Evolutionary conservation across 805 yeast species (phyloP).

Genomic region (Candida awuae): DNA sequence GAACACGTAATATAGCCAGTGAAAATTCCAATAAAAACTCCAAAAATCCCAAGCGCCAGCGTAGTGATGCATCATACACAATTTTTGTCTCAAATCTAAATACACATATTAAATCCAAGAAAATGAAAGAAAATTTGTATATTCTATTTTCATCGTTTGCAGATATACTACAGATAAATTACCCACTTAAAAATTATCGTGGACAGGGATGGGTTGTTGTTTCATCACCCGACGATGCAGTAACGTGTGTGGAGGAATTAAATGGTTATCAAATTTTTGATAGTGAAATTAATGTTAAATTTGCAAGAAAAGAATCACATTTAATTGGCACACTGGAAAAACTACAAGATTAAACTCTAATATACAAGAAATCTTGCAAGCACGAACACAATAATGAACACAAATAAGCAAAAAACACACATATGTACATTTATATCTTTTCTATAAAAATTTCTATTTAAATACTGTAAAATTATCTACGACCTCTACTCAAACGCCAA

Average conservation of each 20-base stretch:
- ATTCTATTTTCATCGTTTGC: conserved; percentile 56
- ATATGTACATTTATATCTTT: no score
- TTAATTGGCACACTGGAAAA: conserved; percentile 11
- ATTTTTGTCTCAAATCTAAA: conserved; percentile 53
- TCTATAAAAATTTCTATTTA: not conserved
- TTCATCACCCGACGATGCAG: conserved; percentile 41
- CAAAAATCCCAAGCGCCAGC: conserved; percentile 7
- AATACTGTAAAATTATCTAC: conserved; percentile 15
- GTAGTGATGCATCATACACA: conserved; percentile 29
- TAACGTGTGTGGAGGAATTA: conserved; percentile 39
- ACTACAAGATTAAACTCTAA: not conserved
- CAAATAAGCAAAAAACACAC: no score
- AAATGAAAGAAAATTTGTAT: conserved; percentile 47
- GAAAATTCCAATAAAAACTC: not conserved
- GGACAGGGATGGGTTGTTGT: conserved; percentile 65
- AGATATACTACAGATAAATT: conserved; percentile 47
- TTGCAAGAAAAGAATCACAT: conserved; percentile 30
- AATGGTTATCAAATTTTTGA: conserved; percentile 46
- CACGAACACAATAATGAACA: no score
- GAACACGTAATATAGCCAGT: conserved; percentile 2
- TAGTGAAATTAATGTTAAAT: conserved; percentile 40
- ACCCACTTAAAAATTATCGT: conserved; percentile 37
- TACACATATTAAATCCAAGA: conserved; percentile 40
- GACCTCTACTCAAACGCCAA: conserved; percentile 62
- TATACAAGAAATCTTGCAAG: no score